Evolutionary conservation across 2,329 filamentous ascomycete species (phyloP).

Genomic region (Fusarium nodosum): DNA sequence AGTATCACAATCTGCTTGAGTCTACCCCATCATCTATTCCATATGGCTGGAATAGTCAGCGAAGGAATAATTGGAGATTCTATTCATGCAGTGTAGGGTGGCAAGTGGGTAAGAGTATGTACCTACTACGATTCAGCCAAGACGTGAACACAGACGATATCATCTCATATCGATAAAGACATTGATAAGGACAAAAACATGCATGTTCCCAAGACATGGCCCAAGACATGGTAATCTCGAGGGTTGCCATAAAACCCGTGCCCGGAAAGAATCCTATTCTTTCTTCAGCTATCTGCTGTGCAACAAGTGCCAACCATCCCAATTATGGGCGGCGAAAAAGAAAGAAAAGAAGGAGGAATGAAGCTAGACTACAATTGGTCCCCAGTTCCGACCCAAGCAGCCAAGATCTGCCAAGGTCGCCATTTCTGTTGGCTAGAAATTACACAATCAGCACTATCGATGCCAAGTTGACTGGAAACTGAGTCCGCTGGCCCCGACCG

Average conservation of each 20-base stretch:
- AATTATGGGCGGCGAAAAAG: background rate
- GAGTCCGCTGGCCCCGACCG: background rate
- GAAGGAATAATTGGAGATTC: background rate
- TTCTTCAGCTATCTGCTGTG: background rate
- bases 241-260: background rate
- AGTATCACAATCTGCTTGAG: too few relatives aligned
- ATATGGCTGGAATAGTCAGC: background rate
- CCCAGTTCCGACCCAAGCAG: background rate
- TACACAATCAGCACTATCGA: slow-evolving; percentile 1
- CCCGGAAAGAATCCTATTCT: background rate
- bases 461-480: slow-evolving; percentile 10
- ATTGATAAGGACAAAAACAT: background rate
- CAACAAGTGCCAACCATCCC: background rate
- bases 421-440: background rate
- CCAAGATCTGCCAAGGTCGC: background rate
- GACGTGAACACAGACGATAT: background rate
- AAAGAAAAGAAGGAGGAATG: background rate
- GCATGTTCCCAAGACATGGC: background rate
- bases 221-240: background rate
- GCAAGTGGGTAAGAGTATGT: background rate
- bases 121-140: background rate
- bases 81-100: background rate
- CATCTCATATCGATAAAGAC: background rate
- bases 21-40: accelerated
- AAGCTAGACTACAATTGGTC: slow-evolving; percentile 2